Evolutionary conservation across 179 eudicot genomes (phyloP), one percentile per base, ranked within the genome.

Genomic region (Silene noctiflora): DNA sequence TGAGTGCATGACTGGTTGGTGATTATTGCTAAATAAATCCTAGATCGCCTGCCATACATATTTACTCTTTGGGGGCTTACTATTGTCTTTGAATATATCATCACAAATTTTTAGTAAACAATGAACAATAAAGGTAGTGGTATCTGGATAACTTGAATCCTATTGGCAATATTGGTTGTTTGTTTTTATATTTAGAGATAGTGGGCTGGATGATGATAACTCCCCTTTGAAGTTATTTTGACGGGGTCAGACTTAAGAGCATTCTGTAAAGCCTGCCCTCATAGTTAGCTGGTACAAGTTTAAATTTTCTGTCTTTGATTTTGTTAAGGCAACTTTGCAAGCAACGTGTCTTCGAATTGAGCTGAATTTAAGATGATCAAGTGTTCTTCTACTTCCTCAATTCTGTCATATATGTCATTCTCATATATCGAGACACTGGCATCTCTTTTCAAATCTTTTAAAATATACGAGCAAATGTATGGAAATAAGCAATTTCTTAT

Each of bases 221-320:
- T 4, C 21, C 44, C 42, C 8, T 67, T 76, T 21, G 20, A 35
- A 69, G 72, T 29, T 66, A 76, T 21, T 64, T 44, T 75, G 72
- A 42, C 9, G n/a, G 24, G 17, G 7, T 29, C n/a, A 46, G 51
- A 12, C 53, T 46, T 46, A 1, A 44, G 21, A 64, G 16, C 27
- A 12, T 27, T 24, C 59, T 10, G 31, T 21, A 12, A 31, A 29
- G 55, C 72, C 21, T 12, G 29, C 35, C 53, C 59, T 20, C 33
- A 16, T 13, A 44, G 16, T 46, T 46, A 12, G 14, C 53, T 46
- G 53, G 53, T 46, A 46, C 53, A 46, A 12, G 53, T 46, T 46
- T 46, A 46, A 46, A 12, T 12, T 12, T 46, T 69, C 59, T 46
- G 56, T 48, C 14, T 46, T 22, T 4, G 24, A 46, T 53, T 71